Base-by-base conservation (phyloP, 1,139 yeast species). In the Candida freyschussii region DNA sequence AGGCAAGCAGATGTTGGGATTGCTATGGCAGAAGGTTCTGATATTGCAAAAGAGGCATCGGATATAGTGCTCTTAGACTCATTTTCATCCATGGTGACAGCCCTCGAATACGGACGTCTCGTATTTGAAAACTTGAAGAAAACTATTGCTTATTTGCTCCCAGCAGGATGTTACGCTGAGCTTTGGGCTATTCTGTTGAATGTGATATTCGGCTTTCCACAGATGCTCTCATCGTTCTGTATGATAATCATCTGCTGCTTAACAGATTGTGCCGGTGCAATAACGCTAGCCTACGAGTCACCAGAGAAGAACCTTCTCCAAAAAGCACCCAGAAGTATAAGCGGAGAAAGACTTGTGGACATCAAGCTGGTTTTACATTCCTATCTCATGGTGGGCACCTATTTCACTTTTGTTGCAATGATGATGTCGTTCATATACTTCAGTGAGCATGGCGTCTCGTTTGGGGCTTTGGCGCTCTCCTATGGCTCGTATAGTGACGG, bases 21-120 rank as follows among this genome's bases (percentile, higher is more conserved):
- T 38, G 69, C 76, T 2, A 60, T 72, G 59, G 62, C 60, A 6
- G 64, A 60, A 30, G 78, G 74, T 4, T 64, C 75, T 14, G 78
- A 73, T 44, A 66, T 73, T 43, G 78, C 78, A n/a, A 65, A 70
- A 45, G 78, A 72, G 41, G 78, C 78, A 0, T 62, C 75, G 20
- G 78, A 73, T 48, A 49, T 72, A 47, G 63, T 72, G 19, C 54
- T 72, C 28, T 52, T 69, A 50, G 58, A 52, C 12, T 60, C 63
- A 11, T 69, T 72, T 43, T 55, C 63, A 19, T 63, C 76, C 2
- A 69, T 72, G 36, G 60, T 71, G 22, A 65, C 63, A 24, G 78
- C 75, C 4, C 50, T 72, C 37, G 57, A 59, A 36, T 64, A 59
- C 40, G 75, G 75, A 16, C 59, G 77, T 42, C 56, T 70, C 32